Percentiles rank a stretch among this genome's conserved stretches.
phyloP scores from a whole-genome alignment of 106 monocot species.

The Ottelia alismoides region DNA sequence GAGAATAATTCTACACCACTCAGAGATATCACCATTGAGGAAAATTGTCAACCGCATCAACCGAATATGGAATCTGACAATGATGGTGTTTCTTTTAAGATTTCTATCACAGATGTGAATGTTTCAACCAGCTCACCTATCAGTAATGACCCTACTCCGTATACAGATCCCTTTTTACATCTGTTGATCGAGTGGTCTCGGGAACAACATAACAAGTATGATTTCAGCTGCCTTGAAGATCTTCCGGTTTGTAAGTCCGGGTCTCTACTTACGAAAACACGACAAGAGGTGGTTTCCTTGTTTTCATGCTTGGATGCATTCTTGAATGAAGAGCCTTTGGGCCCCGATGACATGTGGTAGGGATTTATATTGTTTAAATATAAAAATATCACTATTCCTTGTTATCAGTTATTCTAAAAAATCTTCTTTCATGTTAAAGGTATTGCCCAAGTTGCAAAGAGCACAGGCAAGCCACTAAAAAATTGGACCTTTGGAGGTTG shows the following conservation, averaged over 20 bases:
- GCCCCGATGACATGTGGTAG: slow-evolving; percentile 98
- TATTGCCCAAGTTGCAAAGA: slow-evolving; percentile 92
- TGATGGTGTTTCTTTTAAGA: slow-evolving; percentile 23
- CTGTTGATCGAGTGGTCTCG: slow-evolving; percentile 68
- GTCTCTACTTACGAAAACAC: slow-evolving; percentile 51
- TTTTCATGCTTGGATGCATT: slow-evolving; percentile 90
- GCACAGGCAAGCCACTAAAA: slow-evolving; percentile 92
- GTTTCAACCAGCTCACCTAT: slow-evolving; percentile 15
- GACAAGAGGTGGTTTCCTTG: slow-evolving; percentile 56
- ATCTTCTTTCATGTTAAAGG: slow-evolving; percentile 27
- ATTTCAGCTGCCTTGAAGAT: slow-evolving; percentile 55
- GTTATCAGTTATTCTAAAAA: neutral
- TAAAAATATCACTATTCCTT: neutral
- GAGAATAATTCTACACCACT: no score
- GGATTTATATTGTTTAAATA: slow-evolving; percentile 1
- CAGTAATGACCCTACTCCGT: slow-evolving; percentile 7
- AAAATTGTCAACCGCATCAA: no score
- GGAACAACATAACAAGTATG: slow-evolving; percentile 33
- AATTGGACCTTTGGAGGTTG: slow-evolving; percentile 92
- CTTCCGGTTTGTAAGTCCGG: slow-evolving; percentile 55
- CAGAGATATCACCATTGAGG: no score
- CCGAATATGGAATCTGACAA: slow-evolving; percentile 26
- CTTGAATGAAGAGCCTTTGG: slow-evolving; percentile 88
- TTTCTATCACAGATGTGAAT: slow-evolving; percentile 43
- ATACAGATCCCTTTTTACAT: slow-evolving; percentile 15